A percentile compares a stretch with the other conserved stretches of the same genome.
Evolutionary conservation across 257 asterid genomes (phyloP).

Genomic region (Nicotiana paniculata): DNA sequence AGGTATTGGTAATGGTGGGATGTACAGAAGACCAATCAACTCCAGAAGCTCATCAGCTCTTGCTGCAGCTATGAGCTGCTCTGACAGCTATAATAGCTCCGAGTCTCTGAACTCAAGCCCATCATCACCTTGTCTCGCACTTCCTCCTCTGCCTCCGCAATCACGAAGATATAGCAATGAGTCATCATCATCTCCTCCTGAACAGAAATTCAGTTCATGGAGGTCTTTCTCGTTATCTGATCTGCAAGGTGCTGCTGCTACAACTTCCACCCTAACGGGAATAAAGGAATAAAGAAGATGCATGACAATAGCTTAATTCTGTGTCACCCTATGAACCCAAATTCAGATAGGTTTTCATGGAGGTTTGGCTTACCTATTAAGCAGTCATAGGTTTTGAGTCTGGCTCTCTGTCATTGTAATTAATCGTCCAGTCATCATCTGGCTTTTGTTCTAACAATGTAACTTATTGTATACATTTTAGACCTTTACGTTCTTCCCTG

Average conservation of each 20-base stretch:
- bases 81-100: constrained; percentile 38
- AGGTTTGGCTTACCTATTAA: constrained; percentile 37
- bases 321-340: constrained; percentile 48
- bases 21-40: constrained; percentile 47
- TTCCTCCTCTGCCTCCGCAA: constrained; percentile 77
- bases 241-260: constrained; percentile 60
- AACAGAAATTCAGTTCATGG: constrained; percentile 45
- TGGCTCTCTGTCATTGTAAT: background rate
- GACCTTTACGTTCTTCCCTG: background rate
- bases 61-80: constrained; percentile 34
- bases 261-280: constrained; percentile 29
- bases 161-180: constrained; percentile 31
- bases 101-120: constrained; percentile 53
- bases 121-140: constrained; percentile 38
- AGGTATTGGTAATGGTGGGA: constrained; percentile 33
- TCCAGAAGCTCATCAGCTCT: constrained; percentile 50
- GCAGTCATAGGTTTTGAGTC: background rate
- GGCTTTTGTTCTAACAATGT: background rate
- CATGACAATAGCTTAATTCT: constrained; percentile 14
- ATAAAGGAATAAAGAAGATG: constrained; percentile 22
- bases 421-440: background rate
- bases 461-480: background rate
- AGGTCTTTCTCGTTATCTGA: constrained; percentile 73
- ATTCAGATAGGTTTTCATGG: constrained; percentile 45
- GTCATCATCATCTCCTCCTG: constrained; percentile 35